These are phyloP conservation scores for Kluyveromyces sp. DNA, from an alignment of 1,139 yeast genomes.

Conservation along the genomic window DNA sequence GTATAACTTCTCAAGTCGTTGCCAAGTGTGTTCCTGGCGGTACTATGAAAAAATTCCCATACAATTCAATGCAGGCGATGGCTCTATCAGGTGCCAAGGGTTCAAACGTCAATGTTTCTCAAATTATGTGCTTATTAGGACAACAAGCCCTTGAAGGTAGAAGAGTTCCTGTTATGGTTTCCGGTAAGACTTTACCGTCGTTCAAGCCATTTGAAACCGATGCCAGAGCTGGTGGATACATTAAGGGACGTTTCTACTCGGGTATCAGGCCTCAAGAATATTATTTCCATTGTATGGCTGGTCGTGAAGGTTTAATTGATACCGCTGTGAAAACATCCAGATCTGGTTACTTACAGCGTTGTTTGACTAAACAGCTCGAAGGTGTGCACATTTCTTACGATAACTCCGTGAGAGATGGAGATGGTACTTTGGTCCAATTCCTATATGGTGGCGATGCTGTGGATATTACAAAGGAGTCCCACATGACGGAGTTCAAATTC, in stretches of 20 bases:
- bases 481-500: constrained; percentile 89
- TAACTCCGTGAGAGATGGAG: constrained; percentile 92
- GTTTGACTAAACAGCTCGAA: constrained; percentile 95
- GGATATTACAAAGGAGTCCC: constrained; percentile 91
- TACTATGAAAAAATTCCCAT: constrained; percentile 90
- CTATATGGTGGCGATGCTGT: constrained; percentile 96
- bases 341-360: constrained; percentile 97
- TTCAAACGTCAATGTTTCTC: constrained; percentile 95
- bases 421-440: constrained; percentile 90
- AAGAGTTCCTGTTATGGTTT: constrained; percentile 98
- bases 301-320: constrained; percentile 99
- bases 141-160: constrained; percentile 99
- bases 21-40: constrained; percentile 94
- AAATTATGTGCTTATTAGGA: constrained; percentile 97
- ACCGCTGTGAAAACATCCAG: constrained; percentile 98
- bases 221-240: constrained; percentile 98
- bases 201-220: constrained; percentile 96
- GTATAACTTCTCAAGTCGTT: constrained; percentile 89
- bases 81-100: constrained; percentile 99
- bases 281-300: constrained; percentile 99
- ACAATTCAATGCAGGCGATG: constrained; percentile 98
- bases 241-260: constrained; percentile 94
- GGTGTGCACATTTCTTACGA: constrained; percentile 95
- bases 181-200: constrained; percentile 95
- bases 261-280: constrained; percentile 99